These are phyloP conservation scores for Periconia digitata DNA, from an alignment of 2,329 filamentous ascomycete species.

Conservation along the genomic window DNA sequence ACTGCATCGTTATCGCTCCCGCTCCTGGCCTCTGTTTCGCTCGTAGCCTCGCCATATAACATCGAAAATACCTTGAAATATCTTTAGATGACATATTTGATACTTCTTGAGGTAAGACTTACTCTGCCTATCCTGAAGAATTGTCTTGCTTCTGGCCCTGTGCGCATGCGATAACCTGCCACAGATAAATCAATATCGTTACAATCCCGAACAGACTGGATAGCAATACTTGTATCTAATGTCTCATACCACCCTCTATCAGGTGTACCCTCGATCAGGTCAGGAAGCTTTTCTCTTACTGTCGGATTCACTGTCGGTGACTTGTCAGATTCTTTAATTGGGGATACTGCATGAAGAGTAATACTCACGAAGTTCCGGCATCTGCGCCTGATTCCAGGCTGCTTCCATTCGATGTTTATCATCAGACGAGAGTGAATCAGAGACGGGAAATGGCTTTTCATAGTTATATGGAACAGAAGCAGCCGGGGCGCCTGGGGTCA, in stretches of 20 bases:
- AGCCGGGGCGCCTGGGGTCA: no score
- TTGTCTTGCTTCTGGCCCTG: constrained; percentile 1
- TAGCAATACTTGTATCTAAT: neutral
- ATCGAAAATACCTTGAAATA: constrained; percentile 16
- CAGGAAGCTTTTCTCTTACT: neutral
- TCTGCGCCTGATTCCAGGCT: no score
- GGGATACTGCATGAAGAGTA: no score
- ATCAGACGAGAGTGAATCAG: no score
- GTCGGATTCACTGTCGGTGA: neutral
- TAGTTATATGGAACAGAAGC: no score
- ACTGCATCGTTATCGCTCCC: constrained; percentile 5
- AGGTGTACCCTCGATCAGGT: neutral
- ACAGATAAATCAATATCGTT: neutral
- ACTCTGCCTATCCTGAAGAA: constrained; percentile 20
- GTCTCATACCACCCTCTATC: neutral
- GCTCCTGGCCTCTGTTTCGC: neutral
- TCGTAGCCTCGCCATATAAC: constrained; percentile 14
- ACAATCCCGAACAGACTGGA: neutral
- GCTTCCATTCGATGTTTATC: no score
- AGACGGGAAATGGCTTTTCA: no score
- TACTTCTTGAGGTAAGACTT: neutral
- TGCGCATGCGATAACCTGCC: constrained; percentile 22
- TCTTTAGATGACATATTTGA: neutral
- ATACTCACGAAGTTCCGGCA: no score
- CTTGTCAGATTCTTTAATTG: no score